phyloP scores from a whole-genome alignment of 768 basidiomycete species.

The Kwoniella dendrophila region DNA sequence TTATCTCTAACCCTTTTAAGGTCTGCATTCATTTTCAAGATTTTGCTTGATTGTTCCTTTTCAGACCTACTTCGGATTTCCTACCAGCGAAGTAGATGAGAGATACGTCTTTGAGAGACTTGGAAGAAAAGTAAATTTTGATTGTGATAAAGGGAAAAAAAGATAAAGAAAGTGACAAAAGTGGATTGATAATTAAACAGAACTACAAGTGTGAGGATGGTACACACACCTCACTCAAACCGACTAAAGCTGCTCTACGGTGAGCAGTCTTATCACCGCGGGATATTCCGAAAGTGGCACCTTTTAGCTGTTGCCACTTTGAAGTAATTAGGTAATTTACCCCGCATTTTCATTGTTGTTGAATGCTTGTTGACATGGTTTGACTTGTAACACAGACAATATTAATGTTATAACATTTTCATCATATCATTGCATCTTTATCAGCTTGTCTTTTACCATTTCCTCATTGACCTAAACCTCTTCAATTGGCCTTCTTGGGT shows the following conservation, averaged over 20 bases:
- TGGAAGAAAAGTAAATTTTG: not conserved
- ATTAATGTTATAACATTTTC: not conserved
- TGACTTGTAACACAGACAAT: not conserved
- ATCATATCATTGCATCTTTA: no score
- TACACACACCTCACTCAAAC: no score
- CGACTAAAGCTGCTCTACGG: no score
- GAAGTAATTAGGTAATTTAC: conserved; percentile 10
- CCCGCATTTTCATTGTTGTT: conserved; percentile 1
- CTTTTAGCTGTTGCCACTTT: conserved; percentile 19
- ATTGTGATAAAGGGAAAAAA: conserved; percentile 1
- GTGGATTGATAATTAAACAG: no score
- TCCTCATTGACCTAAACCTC: no score
- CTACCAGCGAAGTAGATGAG: no score
- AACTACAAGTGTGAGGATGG: no score
- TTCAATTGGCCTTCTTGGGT: no score
- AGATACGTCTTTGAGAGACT: not conserved
- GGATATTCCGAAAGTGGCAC: conserved; percentile 24
- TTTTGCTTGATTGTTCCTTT: not conserved
- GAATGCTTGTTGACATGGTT: conserved; percentile 19
- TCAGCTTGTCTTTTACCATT: no score
- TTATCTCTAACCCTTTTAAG: conserved; percentile 48
- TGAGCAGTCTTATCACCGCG: conserved; percentile 21
- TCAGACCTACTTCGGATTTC: not conserved
- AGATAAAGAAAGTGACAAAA: not conserved
- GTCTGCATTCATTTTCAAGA: conserved; percentile 45